Evolutionary conservation across 2,329 filamentous ascomycete genomes (phyloP).

Genomic region (Pseudocercospora fuligena): DNA sequence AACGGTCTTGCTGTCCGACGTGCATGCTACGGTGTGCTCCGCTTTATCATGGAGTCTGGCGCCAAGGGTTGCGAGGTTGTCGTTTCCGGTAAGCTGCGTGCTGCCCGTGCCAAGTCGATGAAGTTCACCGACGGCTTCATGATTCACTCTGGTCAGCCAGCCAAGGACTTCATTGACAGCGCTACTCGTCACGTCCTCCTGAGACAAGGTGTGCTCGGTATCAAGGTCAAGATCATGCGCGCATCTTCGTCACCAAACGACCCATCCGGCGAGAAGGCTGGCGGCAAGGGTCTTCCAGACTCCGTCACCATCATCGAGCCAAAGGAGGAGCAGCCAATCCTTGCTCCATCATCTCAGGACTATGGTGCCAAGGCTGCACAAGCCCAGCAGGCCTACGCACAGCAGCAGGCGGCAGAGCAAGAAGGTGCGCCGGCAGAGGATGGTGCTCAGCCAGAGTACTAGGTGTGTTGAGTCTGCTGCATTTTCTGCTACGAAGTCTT

Average conservation of each 20-base stretch:
- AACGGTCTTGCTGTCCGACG: slow-evolving; percentile 98
- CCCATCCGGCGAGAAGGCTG: slow-evolving; percentile 98
- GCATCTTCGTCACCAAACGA: slow-evolving; percentile 70
- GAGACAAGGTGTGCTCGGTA: slow-evolving; percentile 98
- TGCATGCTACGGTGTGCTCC: slow-evolving; percentile 98
- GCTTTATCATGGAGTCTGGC: slow-evolving; percentile 99
- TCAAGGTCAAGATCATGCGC: slow-evolving; percentile 99
- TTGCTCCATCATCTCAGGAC: slow-evolving; percentile 96
- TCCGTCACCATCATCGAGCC: slow-evolving; percentile 99
- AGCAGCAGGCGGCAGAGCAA: slow-evolving; percentile 56
- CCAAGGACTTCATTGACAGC: slow-evolving; percentile 98
- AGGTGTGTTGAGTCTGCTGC: slow-evolving; percentile 13
- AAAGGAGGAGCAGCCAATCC: slow-evolving; percentile 96
- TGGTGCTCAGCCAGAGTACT: slow-evolving; percentile 25
- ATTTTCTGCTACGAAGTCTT: slow-evolving; percentile 19
- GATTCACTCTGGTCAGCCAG: slow-evolving; percentile 99
- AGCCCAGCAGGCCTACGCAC: slow-evolving; percentile 66
- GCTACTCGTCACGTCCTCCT: slow-evolving; percentile 99
- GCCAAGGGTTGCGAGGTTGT: slow-evolving; percentile 99
- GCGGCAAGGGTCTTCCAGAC: slow-evolving; percentile 96
- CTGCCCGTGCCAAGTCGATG: slow-evolving; percentile 99
- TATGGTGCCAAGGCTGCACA: slow-evolving; percentile 90
- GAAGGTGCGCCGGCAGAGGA: slow-evolving; percentile 31
- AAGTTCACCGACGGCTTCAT: slow-evolving; percentile 99
- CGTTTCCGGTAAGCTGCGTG: slow-evolving; percentile 97